These are phyloP conservation scores for Cenchrus purpureus DNA, from an alignment of 176 grass and related monocot species.

Conservation along the genomic window DNA sequence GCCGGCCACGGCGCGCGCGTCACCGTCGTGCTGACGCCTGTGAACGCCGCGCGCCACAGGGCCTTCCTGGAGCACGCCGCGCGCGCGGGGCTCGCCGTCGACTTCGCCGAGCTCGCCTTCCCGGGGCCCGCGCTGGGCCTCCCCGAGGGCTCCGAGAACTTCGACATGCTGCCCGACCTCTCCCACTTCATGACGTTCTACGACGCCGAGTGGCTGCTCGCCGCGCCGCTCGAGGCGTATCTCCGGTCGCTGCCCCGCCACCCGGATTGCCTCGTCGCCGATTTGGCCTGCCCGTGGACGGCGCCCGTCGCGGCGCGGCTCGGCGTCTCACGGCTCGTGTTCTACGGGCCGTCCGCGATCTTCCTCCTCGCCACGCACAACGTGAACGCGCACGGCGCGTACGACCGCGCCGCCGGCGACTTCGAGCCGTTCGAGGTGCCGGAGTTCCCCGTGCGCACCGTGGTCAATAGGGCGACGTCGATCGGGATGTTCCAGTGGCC, in stretches of 20 bases:
- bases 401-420: constrained; percentile 33
- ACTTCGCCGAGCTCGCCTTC: constrained; percentile 53
- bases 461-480: constrained; percentile 38
- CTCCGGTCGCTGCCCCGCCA: constrained; percentile 29
- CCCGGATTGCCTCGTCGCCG: constrained; percentile 51
- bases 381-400: constrained; percentile 27
- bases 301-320: constrained; percentile 26
- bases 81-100: constrained; percentile 30
- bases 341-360: constrained; percentile 41
- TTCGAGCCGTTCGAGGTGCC: constrained; percentile 52
- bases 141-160: constrained; percentile 47
- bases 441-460: constrained; percentile 25
- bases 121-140: constrained; percentile 45
- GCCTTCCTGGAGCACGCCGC: constrained; percentile 38
- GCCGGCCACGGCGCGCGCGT: constrained; percentile 40
- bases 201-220: constrained; percentile 40
- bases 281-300: constrained; percentile 36
- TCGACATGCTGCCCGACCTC: constrained; percentile 27
- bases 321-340: constrained; percentile 34
- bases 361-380: constrained; percentile 29
- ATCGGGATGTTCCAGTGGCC: constrained; percentile 49
- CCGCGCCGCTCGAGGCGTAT: constrained; percentile 43
- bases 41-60: constrained; percentile 48
- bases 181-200: constrained; percentile 17
- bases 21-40: constrained; percentile 52